Conservation (phyloP, 768 basidiomycete genomes). For the Naganishia antarctica region DNA sequence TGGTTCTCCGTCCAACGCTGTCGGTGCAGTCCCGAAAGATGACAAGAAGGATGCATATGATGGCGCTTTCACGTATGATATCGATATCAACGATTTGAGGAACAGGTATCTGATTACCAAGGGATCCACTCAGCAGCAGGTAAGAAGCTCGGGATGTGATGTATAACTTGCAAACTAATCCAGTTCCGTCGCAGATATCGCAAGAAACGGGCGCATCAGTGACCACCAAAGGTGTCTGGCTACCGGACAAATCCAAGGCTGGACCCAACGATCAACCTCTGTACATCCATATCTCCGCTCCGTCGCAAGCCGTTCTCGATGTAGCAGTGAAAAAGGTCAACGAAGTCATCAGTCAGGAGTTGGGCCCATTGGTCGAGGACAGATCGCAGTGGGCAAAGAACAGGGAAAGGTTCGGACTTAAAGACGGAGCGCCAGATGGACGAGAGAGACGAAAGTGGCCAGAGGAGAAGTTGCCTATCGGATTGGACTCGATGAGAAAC, state of each 20-base stretch:
- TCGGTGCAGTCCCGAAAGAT: constrained; percentile 50
- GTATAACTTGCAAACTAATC: neutral
- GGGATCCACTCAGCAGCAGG: constrained; percentile 85
- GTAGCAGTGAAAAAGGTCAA: constrained; percentile 49
- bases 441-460: constrained; percentile 75
- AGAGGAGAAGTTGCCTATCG: constrained; percentile 87
- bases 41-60: constrained; percentile 63
- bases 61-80: constrained; percentile 78
- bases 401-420: constrained; percentile 42
- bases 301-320: constrained; percentile 49
- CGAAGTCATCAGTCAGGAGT: constrained; percentile 51
- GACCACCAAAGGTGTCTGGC: constrained; percentile 91
- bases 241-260: constrained; percentile 84
- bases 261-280: constrained; percentile 88
- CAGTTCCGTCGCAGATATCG: constrained; percentile 60
- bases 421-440: constrained; percentile 29
- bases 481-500: constrained; percentile 82
- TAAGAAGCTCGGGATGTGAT: constrained; percentile 49
- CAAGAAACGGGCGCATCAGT: constrained; percentile 89
- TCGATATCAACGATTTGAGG: constrained; percentile 93
- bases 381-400: constrained; percentile 47
- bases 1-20: constrained; percentile 44
- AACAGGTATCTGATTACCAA: constrained; percentile 93
- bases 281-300: constrained; percentile 85
- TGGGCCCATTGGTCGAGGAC: constrained; percentile 51